phyloP scores from a whole-genome alignment of 1,139 yeast genomes.

The Yamadazyma dushanensis region DNA sequence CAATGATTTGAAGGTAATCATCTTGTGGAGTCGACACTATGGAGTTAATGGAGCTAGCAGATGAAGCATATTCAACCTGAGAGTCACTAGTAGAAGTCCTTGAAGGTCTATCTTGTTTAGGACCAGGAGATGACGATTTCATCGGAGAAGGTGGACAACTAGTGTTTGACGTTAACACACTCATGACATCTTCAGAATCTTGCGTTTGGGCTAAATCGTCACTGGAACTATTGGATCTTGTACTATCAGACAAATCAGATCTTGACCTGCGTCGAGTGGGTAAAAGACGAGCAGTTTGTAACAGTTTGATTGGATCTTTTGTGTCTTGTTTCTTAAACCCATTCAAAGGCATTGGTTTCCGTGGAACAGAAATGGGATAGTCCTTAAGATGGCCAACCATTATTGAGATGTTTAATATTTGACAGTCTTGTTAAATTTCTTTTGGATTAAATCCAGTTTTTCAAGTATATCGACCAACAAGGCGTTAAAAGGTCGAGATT shows the following conservation, averaged over 20 bases:
- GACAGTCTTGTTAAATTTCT: neutral
- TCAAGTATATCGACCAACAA: too few relatives aligned
- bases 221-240: conserved; percentile 7
- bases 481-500: too few relatives aligned
- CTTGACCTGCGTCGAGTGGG: conserved; percentile 6
- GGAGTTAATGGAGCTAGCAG: neutral
- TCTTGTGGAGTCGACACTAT: conserved; percentile 11
- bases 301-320: neutral
- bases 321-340: conserved; percentile 1
- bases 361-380: conserved; percentile 13
- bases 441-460: neutral
- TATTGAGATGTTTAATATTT: too few relatives aligned
- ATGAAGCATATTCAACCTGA: neutral
- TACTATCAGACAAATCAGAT: conserved; percentile 10
- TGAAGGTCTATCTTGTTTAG: too few relatives aligned
- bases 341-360: conserved; percentile 9
- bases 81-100: too few relatives aligned
- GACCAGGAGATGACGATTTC: conserved; percentile 2
- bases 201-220: conserved; percentile 4
- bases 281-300: neutral
- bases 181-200: neutral
- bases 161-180: conserved; percentile 3
- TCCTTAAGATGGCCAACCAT: conserved; percentile 9
- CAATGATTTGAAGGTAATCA: conserved; percentile 40
- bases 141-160: conserved; percentile 6